These are phyloP conservation scores for Aspergillus fumigatus DNA, from an alignment of 2,329 filamentous ascomycete species.

Conservation along the genomic window DNA sequence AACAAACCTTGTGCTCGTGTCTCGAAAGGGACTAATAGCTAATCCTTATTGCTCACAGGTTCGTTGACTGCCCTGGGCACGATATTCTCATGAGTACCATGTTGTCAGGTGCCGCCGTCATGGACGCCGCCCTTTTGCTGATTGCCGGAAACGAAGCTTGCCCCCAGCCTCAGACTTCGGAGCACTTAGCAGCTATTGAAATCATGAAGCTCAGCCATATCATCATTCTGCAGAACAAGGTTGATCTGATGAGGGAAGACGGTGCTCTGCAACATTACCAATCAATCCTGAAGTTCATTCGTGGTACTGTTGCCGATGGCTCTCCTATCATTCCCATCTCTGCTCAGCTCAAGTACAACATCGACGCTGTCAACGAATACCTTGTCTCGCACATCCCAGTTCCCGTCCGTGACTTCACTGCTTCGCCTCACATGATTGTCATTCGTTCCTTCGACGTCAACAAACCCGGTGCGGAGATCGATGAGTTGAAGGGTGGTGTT, in stretches of 20 bases:
- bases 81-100: slow-evolving; percentile 99
- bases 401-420: slow-evolving; percentile 82
- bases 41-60: slow-evolving; percentile 49
- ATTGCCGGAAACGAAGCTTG: slow-evolving; percentile 98
- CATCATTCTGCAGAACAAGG: slow-evolving; percentile 99
- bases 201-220: slow-evolving; percentile 99
- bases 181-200: slow-evolving; percentile 97
- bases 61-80: slow-evolving; percentile 98
- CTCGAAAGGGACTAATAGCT: slow-evolving; percentile 2
- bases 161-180: slow-evolving; percentile 96
- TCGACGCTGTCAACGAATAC: slow-evolving; percentile 94
- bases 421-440: slow-evolving; percentile 96
- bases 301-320: slow-evolving; percentile 92
- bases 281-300: slow-evolving; percentile 97
- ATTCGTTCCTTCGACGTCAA: slow-evolving; percentile 99
- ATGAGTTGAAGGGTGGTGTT: slow-evolving; percentile 97
- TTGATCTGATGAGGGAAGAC: slow-evolving; percentile 96
- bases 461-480: slow-evolving; percentile 98
- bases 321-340: slow-evolving; percentile 95
- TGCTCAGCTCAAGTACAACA: slow-evolving; percentile 98
- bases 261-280: slow-evolving; percentile 90
- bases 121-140: slow-evolving; percentile 94
- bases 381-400: slow-evolving; percentile 94
- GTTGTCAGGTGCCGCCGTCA: slow-evolving; percentile 98
- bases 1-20: neutral